Percentiles rank a stretch among this genome's conserved stretches.
These are phyloP conservation scores for Colletotrichum sp. DNA, from an alignment of 2,329 filamentous ascomycete species.

Conservation along the genomic window DNA sequence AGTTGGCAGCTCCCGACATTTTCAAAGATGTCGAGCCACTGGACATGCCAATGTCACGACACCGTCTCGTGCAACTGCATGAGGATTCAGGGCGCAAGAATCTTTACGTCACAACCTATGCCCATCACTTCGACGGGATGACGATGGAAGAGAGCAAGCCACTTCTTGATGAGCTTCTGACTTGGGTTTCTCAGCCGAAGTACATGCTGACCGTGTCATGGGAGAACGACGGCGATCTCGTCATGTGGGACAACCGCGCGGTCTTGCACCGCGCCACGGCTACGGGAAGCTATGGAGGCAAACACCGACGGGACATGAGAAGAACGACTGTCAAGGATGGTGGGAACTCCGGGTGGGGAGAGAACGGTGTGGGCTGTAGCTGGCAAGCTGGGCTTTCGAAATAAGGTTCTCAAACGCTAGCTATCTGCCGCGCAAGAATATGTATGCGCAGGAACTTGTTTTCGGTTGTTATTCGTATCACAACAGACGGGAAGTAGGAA, in stretches of 20 bases:
- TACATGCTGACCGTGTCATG: not conserved
- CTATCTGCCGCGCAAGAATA: not conserved
- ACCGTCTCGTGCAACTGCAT: not conserved
- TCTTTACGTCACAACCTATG: not conserved
- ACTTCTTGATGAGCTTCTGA: not conserved
- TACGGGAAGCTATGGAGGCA: not conserved
- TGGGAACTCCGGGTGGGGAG: not conserved
- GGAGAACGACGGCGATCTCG: not conserved
- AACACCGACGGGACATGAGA: not conserved
- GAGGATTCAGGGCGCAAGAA: not conserved
- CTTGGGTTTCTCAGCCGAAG: not conserved
- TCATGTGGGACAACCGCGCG: not conserved
- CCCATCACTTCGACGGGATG: not conserved
- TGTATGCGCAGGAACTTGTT: rapidly evolving
- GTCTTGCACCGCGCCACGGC: not conserved
- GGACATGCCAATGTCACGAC: not conserved
- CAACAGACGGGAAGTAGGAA: not conserved
- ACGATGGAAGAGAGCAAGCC: not conserved
- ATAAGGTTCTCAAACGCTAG: not conserved
- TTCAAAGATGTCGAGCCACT: not conserved
- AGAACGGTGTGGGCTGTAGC: not conserved
- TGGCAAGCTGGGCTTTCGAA: not conserved
- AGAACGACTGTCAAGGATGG: not conserved
- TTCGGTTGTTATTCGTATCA: not conserved
- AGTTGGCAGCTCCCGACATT: not conserved